These are phyloP conservation scores for Saccharomycopsis fodiens DNA, from an alignment of 805 yeast genomes.

Conservation along the genomic window DNA sequence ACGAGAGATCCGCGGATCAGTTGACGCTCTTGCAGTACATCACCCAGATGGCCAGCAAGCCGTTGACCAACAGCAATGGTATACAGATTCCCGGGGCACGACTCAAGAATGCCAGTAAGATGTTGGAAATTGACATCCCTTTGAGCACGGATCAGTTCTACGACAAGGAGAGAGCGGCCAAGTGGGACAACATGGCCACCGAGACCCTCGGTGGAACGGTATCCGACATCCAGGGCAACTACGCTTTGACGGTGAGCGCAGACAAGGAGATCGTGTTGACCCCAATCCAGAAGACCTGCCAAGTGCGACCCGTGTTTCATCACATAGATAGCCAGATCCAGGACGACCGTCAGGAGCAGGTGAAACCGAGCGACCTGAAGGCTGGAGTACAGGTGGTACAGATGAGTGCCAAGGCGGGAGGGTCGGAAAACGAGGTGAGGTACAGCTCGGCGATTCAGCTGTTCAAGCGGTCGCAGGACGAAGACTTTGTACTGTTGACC, in stretches of 20 bases:
- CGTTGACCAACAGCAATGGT: constrained; percentile 30
- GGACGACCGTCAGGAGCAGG: constrained; percentile 31
- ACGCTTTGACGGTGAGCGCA: constrained; percentile 29
- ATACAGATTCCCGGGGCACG: constrained; percentile 38
- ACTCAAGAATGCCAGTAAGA: constrained; percentile 53
- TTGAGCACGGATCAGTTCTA: constrained; percentile 60
- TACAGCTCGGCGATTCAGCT: constrained; percentile 64
- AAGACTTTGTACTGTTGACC: constrained; percentile 34
- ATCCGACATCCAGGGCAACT: constrained; percentile 41
- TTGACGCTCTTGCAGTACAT: constrained; percentile 53
- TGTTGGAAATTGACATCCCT: constrained; percentile 72
- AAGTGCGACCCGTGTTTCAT: constrained; percentile 73
- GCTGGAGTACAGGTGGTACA: constrained; percentile 57
- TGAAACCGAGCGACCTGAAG: constrained; percentile 4
- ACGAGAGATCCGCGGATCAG: constrained; percentile 15
- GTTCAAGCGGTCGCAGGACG: constrained; percentile 58
- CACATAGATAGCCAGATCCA: constrained; percentile 58
- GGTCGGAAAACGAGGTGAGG: constrained; percentile 50
- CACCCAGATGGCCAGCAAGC: constrained; percentile 41
- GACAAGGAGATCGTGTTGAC: constrained; percentile 51
- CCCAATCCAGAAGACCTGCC: constrained; percentile 62
- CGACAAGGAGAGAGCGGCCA: constrained; percentile 53
- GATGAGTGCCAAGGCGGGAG: constrained; percentile 61
- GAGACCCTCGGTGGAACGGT: constrained; percentile 72
- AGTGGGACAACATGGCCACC: constrained; percentile 53